Evolutionary conservation across 2,329 filamentous ascomycete genomes (phyloP), one percentile per base, ranked within the genome.

Genomic region (Aspergillus quadricinctus): DNA sequence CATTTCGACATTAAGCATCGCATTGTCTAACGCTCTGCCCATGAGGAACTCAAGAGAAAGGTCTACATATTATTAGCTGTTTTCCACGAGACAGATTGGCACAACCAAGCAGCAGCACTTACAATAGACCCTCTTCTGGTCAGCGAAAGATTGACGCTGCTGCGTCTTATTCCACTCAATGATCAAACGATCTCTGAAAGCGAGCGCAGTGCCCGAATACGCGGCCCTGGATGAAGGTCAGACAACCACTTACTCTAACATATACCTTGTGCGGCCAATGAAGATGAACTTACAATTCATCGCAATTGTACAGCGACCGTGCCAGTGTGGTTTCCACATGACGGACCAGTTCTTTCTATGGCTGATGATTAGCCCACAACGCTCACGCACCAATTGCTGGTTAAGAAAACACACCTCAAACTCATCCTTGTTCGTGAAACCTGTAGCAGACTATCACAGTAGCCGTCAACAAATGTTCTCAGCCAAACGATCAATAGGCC

Each of bases 81-180:
- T n/a, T 17, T 43, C 27, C 23, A 35, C 21, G 1, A 48, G 28
- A 45, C 4, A 23, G 8, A 37, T 7, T 7, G 21, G 8, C 3
- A 23, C 4, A 14, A 19, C 11, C 14, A 48, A 35, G 21, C 14
- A 29, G 8, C 31, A 40, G 3, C 25, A 59, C 80, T 64, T 77
- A 86, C 83, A 99, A 79, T 99, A 99, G 65, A 99, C 84, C 59
- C 94, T 86, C 83, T 99, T 99, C 76, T 86, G 86, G 72, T 97
- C 94, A 56, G 84, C 82, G 68, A 89, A 91, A 0, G 93, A 97
- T 77, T 99, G 94, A 59, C 88, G 88, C 79, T 99, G 94, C 79
- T 99, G 94, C 49, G 94, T 99, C 77, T 88, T 92, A 79, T 97
- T 99, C 94, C 94, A 99, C 65, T 96, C 91, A 61, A 94, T 87